A percentile compares a stretch with the other conserved stretches of the same genome.
phyloP scores from a whole-genome alignment of 208 protist genomes.

The Porcisia hertigi region DNA sequence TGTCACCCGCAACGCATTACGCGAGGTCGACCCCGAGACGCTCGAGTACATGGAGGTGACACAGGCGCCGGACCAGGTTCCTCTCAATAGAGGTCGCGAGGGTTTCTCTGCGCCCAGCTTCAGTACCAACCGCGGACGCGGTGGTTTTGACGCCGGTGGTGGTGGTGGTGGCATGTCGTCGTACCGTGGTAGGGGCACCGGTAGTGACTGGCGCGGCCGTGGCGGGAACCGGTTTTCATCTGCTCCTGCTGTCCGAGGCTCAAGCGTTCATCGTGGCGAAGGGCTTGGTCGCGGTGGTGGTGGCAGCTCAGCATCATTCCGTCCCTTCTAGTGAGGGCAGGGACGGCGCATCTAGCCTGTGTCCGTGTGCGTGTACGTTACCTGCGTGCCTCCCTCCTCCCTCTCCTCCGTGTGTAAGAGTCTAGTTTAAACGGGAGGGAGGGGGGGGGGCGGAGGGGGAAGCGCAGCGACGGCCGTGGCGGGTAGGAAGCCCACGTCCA shows the following conservation, averaged over 20 bases:
- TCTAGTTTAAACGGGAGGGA: no score
- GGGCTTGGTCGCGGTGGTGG: not conserved
- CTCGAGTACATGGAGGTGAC: constrained; percentile 55
- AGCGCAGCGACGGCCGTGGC: no score
- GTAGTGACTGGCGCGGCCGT: not conserved
- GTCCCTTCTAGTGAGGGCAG: not conserved
- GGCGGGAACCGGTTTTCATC: not conserved
- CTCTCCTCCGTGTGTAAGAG: not conserved
- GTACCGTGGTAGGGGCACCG: constrained; percentile 11
- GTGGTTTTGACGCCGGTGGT: not conserved
- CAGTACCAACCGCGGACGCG: not conserved
- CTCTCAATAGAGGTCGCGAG: not conserved
- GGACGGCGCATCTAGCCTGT: not conserved
- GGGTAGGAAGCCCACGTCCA: no score
- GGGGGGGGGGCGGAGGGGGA: no score
- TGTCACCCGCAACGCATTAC: constrained; percentile 68
- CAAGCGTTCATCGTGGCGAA: not conserved
- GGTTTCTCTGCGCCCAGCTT: not conserved
- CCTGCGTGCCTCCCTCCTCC: not conserved
- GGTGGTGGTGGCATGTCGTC: constrained; percentile 2
- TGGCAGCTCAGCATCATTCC: constrained; percentile 1
- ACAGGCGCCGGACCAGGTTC: constrained; percentile 25
- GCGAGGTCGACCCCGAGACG: constrained; percentile 73
- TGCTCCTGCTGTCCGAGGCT: not conserved
- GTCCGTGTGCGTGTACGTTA: not conserved